phyloP scores from a whole-genome alignment of 306 rosid species.

The Cucurbita ficifolia region DNA sequence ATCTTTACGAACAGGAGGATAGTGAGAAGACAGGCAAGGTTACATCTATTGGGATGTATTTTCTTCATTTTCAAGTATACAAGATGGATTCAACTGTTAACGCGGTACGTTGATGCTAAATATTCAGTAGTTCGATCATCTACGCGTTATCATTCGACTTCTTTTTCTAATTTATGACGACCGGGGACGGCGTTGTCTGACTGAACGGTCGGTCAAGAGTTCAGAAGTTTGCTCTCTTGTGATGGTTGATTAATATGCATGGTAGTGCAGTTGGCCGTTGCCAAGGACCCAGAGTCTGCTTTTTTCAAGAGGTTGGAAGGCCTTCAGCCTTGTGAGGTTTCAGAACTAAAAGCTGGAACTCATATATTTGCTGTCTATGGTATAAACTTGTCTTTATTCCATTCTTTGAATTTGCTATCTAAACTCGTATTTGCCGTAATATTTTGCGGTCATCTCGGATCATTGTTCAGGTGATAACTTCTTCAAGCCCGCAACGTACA shows the following conservation, averaged over 20 bases:
- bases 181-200: not conserved
- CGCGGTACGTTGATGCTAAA: slow-evolving; percentile 20
- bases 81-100: slow-evolving; percentile 97
- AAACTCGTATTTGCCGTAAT: not conserved
- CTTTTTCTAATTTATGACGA: not conserved
- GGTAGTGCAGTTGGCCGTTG: slow-evolving; percentile 74
- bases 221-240: not conserved
- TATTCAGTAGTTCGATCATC: not conserved
- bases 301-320: slow-evolving; percentile 99
- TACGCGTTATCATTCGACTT: not conserved
- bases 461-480: slow-evolving; percentile 75
- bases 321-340: slow-evolving; percentile 98
- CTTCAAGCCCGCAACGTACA: slow-evolving; percentile 88
- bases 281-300: slow-evolving; percentile 94
- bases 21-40: slow-evolving; percentile 87
- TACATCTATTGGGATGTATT: slow-evolving; percentile 96
- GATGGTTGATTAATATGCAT: not conserved
- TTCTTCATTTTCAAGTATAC: slow-evolving; percentile 95
- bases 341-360: slow-evolving; percentile 86
- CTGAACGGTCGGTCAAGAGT: not conserved
- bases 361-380: slow-evolving; percentile 98
- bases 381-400: slow-evolving; percentile 22
- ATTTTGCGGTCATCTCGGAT: slow-evolving; percentile 9
- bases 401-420: slow-evolving; percentile 5
- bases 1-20: slow-evolving; percentile 60